Conservation (phyloP, 2,329 filamentous ascomycete genomes). For the Fusarium euwallaceae region DNA sequence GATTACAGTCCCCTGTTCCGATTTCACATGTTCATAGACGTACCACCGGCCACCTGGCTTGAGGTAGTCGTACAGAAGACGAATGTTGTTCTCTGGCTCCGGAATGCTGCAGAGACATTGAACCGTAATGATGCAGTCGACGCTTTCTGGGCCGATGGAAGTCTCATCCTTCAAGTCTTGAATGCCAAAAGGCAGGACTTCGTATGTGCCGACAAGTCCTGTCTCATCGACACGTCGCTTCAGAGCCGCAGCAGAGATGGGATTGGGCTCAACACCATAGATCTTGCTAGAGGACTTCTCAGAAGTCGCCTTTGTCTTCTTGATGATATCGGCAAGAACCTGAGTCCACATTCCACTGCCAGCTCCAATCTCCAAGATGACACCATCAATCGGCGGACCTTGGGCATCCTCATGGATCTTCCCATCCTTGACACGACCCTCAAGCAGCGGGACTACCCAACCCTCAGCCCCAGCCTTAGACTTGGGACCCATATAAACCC, state of each 20-base stretch:
- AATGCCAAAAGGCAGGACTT: slow-evolving; percentile 1
- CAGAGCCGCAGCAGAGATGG: slow-evolving; percentile 3
- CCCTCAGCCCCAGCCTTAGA: neutral
- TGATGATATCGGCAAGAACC: neutral
- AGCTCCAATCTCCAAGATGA: slow-evolving; percentile 7
- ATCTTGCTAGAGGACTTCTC: neutral
- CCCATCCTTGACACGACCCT: neutral
- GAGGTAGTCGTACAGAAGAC: slow-evolving; percentile 4
- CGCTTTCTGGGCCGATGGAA: neutral
- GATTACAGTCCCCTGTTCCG: neutral
- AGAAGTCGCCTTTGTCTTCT: neutral
- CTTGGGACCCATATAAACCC: neutral
- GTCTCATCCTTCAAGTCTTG: slow-evolving; percentile 1
- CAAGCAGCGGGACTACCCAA: neutral
- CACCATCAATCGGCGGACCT: neutral
- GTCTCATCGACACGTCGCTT: neutral
- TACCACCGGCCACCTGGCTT: slow-evolving; percentile 5
- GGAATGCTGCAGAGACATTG: slow-evolving; percentile 11
- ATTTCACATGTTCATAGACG: slow-evolving; percentile 5
- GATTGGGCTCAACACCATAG: slow-evolving; percentile 4
- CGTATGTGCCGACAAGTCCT: neutral
- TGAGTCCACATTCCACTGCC: slow-evolving; percentile 5
- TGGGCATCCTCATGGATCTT: neutral
- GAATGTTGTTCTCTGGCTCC: slow-evolving; percentile 3
- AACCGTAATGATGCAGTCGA: neutral